These are phyloP conservation scores for Boletus holoroseus DNA, from an alignment of 1,284 basidiomycete genomes.

Conservation along the genomic window DNA sequence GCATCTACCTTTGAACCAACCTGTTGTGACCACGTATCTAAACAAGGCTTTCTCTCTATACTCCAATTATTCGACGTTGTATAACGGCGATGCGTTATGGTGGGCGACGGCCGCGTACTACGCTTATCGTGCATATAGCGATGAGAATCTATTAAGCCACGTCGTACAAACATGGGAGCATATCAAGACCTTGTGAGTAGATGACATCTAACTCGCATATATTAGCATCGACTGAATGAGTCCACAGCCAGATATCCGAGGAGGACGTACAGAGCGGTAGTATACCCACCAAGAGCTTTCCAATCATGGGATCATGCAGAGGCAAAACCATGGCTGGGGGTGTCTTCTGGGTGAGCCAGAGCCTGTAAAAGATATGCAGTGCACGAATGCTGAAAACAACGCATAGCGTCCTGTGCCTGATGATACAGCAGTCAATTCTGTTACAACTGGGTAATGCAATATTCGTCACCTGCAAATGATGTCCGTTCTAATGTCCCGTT, in stretches of 20 bases:
- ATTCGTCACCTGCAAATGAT: neutral
- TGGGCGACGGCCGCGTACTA: slow-evolving; percentile 50
- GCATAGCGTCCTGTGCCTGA: slow-evolving; percentile 37
- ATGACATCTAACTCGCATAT: neutral
- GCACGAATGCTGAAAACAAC: neutral
- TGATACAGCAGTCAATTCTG: slow-evolving; percentile 41
- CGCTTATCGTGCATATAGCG: slow-evolving; percentile 43
- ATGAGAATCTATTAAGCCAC: slow-evolving; percentile 38
- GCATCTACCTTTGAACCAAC: neutral
- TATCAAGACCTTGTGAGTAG: slow-evolving; percentile 41
- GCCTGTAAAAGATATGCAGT: neutral
- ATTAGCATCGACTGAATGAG: neutral
- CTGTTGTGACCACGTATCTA: neutral
- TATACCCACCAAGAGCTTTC: slow-evolving; percentile 39
- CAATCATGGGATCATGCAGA: slow-evolving; percentile 39
- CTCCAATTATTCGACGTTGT: slow-evolving; percentile 11
- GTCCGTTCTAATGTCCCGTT: neutral
- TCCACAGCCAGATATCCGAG: slow-evolving; percentile 31
- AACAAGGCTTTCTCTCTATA: slow-evolving; percentile 8
- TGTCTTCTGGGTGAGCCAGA: slow-evolving; percentile 44
- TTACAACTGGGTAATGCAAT: slow-evolving; percentile 43
- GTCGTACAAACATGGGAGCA: slow-evolving; percentile 47
- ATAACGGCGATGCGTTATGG: slow-evolving; percentile 32
- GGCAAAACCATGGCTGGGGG: slow-evolving; percentile 46
- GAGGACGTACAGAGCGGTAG: slow-evolving; percentile 35